A percentile compares a stretch with the other conserved stretches of the same genome.
These are phyloP conservation scores for Furcasterigmium furcatum DNA, from an alignment of 2,329 filamentous ascomycete genomes.

Conservation along the genomic window DNA sequence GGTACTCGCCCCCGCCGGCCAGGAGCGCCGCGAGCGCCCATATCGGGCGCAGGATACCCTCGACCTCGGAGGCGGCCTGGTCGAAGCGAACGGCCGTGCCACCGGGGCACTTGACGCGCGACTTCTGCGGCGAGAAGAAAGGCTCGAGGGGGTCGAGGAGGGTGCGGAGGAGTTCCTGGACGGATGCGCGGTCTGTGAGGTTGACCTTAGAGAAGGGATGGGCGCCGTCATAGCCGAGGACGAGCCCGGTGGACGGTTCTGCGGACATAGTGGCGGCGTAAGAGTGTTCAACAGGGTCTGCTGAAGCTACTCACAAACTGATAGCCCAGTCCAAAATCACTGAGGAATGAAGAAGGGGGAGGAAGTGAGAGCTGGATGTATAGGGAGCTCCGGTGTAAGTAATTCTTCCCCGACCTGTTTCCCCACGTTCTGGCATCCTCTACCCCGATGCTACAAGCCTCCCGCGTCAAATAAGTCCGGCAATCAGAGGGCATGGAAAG, in stretches of 20 bases:
- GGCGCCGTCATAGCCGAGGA: slow-evolving; percentile 47
- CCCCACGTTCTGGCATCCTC: not conserved
- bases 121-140: slow-evolving; percentile 66
- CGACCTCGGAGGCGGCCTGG: slow-evolving; percentile 72
- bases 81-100: slow-evolving; percentile 75
- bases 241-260: slow-evolving; percentile 13
- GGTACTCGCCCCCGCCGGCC: slow-evolving; percentile 64
- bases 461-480: slow-evolving; percentile 1
- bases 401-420: not conserved
- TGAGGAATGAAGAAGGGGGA: not conserved
- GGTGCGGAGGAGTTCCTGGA: slow-evolving; percentile 58
- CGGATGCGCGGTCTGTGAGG: slow-evolving; percentile 47
- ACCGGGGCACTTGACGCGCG: slow-evolving; percentile 64
- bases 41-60: slow-evolving; percentile 71
- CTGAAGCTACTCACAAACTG: too few relatives aligned
- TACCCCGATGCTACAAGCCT: not conserved
- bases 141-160: slow-evolving; percentile 69
- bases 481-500: not conserved
- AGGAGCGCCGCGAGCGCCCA: slow-evolving; percentile 73
- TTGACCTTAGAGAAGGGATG: slow-evolving; percentile 54
- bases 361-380: not conserved
- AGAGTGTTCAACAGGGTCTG: too few relatives aligned
- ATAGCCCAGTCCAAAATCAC: too few relatives aligned
- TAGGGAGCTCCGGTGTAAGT: too few relatives aligned
- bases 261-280: not conserved